Base-by-base conservation (phyloP, 306 rosid genomes). In the Trifolium dubium region DNA sequence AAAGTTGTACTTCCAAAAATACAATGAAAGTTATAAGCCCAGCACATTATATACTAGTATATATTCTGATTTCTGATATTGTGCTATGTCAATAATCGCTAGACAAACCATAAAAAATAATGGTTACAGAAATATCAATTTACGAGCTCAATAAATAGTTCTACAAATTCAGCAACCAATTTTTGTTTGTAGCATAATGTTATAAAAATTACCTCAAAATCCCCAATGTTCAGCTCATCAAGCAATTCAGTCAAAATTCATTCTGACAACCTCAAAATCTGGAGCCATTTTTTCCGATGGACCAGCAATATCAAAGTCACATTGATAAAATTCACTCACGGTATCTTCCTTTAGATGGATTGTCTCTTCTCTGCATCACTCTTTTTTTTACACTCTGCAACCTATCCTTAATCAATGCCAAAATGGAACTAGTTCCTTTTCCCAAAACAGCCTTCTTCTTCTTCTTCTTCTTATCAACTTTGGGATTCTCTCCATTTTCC, bases 241-340 rank as follows among this genome's bases (percentile, higher is more conserved):
- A 94, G 96, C 54, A 94, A 86, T 80, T 94, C 99, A 10, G 96
- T 88, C 83, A 94, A 69, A 82, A 94, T 81, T n/a, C n/a, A n/a
- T n/a, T 83, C 89, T 85, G 61, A 92, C 82, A 72, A 92, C 89
- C 86, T 94, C 99, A 64, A 92, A 92, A 78, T 94, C 99, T 31
- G 98, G 89, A 54, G 86, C 93, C 98, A 94, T 92, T 67, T 88
- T 87, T 78, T 90, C 99, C 81, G 80, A 74, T 59, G 80, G 88
- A 19, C 99, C 99, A 71, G 99, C 99, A 70, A 95, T 87, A 84
- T 94, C 99, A 67, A 94, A 88, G 78, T 94, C 99, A 1, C 97
- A 92, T 50, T 94, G 99, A 85, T 92, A 92, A 85, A 94, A 94
- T 78, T 94, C 99, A n/a, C n/a, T n/a, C n/a, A 69, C 97, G 95